Base-by-base conservation (phyloP, 805 yeast genomes). In the Grigorovia yakushimaensis region DNA sequence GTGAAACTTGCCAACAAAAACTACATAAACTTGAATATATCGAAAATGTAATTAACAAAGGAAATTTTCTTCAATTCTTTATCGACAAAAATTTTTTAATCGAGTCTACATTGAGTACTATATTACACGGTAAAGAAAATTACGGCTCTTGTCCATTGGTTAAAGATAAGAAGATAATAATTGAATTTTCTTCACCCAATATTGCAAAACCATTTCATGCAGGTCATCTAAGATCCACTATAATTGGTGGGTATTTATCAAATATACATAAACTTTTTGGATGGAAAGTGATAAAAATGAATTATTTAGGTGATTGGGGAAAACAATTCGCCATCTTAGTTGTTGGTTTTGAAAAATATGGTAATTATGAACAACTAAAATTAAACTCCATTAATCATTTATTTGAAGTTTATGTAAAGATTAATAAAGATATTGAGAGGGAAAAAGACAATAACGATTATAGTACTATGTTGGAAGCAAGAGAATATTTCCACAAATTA, bases 171-270 rank as follows among this genome's bases (percentile, higher is more conserved):
- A 82, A 73, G 52, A 74, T 84, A 17, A 59, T 88, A 41, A 76
- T 93, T 57, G 99, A 93, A 68, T 93, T 93, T 61, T 87, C 96
- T 2, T 89, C 98, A 35, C 99, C 99, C 54, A 93, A 93, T 69
- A 91, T 93, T 61, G 99, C 99, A 54, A 93, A 93, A 71, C 99
- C 99, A 11, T 93, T 93, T 84, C 99, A 93, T 65, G 99, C 99
- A 47, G 99, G 99, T 50, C 99, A 93, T 68, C 78, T 93, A 68
- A 83, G 99, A 70, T 85, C 95, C 30, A 93, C 99, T 41, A 93
- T 93, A 62, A 93, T 93, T 64, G 99, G 99, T 58, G 98, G 98
- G 15, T 93, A 88, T 72, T 67, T 93, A 43, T 71, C 96, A 39
- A 91, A 89, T 68, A 73, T 93, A 65, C 86, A 93, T 64, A 96